Evolutionary conservation across 1,284 basidiomycete species (phyloP).

Genomic region (Ceratobasidium sp.): DNA sequence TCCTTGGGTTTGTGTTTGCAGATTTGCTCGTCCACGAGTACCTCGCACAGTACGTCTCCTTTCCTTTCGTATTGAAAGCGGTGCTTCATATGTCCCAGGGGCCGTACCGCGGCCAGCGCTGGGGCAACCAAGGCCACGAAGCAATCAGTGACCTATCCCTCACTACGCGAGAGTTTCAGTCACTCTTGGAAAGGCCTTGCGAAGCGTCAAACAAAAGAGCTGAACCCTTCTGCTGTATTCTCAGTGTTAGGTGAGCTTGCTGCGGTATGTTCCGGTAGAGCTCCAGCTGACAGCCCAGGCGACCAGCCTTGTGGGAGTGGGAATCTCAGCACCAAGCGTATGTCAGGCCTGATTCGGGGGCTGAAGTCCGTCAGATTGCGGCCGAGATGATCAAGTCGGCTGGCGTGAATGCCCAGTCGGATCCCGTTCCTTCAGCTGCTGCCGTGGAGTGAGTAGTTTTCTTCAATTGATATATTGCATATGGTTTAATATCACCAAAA

Average conservation of each 20-base stretch:
- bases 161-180: slow-evolving; percentile 69
- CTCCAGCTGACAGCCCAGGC: neutral
- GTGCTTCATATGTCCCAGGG: slow-evolving; percentile 1
- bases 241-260: slow-evolving; percentile 68
- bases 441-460: slow-evolving; percentile 62
- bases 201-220: slow-evolving; percentile 76
- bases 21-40: slow-evolving; percentile 88
- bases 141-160: slow-evolving; percentile 67
- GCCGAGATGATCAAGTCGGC: slow-evolving; percentile 64
- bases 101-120: slow-evolving; percentile 58
- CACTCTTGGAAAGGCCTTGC: slow-evolving; percentile 73
- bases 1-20: slow-evolving; percentile 92
- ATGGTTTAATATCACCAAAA: slow-evolving; percentile 18
- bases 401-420: slow-evolving; percentile 72
- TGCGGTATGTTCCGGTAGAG: slow-evolving; percentile 16
- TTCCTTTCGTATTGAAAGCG: neutral
- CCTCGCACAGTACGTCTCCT: slow-evolving; percentile 71
- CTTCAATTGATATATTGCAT: slow-evolving; percentile 13
- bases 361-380: slow-evolving; percentile 59
- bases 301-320: slow-evolving; percentile 82
- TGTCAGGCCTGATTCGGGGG: slow-evolving; percentile 48
- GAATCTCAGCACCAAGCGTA: slow-evolving; percentile 62
- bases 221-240: slow-evolving; percentile 75
- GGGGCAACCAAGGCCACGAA: slow-evolving; percentile 63
- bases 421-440: slow-evolving; percentile 62